phyloP scores from a whole-genome alignment of 73 alveolate species.

The Stentor coeruleus region DNA sequence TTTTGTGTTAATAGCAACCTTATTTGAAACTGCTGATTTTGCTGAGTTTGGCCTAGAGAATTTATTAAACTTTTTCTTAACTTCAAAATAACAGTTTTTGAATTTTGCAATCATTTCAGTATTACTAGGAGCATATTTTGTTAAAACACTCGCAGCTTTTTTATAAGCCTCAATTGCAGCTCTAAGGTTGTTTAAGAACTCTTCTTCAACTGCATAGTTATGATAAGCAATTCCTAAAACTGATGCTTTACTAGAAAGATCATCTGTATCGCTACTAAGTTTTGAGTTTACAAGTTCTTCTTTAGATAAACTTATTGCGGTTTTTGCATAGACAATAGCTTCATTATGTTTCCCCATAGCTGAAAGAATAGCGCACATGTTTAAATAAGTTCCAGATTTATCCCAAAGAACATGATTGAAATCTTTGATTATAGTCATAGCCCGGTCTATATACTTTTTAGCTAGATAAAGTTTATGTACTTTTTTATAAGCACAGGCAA shows the following conservation, averaged over 20 bases:
- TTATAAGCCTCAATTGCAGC: conserved; percentile 56
- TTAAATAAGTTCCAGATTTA: neutral
- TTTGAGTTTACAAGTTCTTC: neutral
- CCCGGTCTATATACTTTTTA: conserved; percentile 59
- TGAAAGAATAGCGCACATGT: conserved; percentile 3
- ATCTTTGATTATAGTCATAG: conserved; percentile 53
- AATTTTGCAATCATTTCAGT: neutral
- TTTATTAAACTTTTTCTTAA: neutral
- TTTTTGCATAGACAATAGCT: neutral
- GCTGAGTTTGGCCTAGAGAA: neutral
- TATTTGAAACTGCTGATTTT: neutral
- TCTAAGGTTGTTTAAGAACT: conserved; percentile 46
- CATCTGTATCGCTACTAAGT: neutral
- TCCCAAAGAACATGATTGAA: neutral
- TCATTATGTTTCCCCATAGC: neutral
- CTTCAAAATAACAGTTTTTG: neutral
- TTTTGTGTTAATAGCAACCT: neutral
- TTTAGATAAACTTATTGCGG: neutral
- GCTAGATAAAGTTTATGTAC: conserved; percentile 69
- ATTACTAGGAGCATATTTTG: conserved; percentile 24
- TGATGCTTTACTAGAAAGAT: too few species aligned
- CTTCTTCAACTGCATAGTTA: neutral
- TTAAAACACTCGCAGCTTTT: conserved; percentile 57
- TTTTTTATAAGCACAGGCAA: conserved; percentile 80
- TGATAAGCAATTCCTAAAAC: neutral